Base-by-base conservation (phyloP, 2,329 filamentous ascomycete genomes). In the Apiospora aurea region DNA sequence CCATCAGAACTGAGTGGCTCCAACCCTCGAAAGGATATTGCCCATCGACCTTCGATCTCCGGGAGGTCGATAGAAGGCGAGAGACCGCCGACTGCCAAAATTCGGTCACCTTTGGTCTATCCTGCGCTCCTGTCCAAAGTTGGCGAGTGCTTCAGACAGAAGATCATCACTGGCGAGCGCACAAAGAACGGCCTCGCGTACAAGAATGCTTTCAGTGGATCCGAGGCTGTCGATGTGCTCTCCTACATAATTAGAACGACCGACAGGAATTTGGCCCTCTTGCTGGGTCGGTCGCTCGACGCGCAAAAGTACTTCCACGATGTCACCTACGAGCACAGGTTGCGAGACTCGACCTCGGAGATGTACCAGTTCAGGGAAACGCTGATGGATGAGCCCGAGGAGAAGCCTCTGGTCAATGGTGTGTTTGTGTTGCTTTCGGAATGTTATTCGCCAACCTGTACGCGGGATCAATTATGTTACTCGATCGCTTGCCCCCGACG, bases 271-370 rank as follows among this genome's bases (percentile, higher is more conserved):
- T 86, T 99, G 73, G 96, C 96, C 14, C 86, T 99, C 68, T 89
- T 99, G 13, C 86, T 99, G 21, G 96, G 96, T 74, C 90, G 96
- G 80, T 95, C 96, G 57, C 85, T 99, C 73, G 96, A 99, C 83
- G 96, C 96, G 34, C 96, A 99, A 80, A 98, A 98, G 81, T 98
- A 97, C 85, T 99, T 99, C 81, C 96, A 99, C 84, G 96, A 99
- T 87, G 96, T 98, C 69, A 98, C 96, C 0, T 99, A 99, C 82
- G 96, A 98, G 78, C 96, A 99, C 82, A 90, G 96, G 67, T 85
- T 99, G 78, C 93, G 96, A 82, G 96, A 99, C 82, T 97, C 96
- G n/a, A 90, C 92, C 53, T 93, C 92, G 69, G 96, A 99, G 82
- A 93, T 99, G 82, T 99, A 98, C 82, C 96, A 98, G 80, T 99